Percentiles rank a stretch among this genome's conserved stretches.
Evolutionary conservation across 1,284 basidiomycete genomes (phyloP).

Genomic region (Pascua guehoae): DNA sequence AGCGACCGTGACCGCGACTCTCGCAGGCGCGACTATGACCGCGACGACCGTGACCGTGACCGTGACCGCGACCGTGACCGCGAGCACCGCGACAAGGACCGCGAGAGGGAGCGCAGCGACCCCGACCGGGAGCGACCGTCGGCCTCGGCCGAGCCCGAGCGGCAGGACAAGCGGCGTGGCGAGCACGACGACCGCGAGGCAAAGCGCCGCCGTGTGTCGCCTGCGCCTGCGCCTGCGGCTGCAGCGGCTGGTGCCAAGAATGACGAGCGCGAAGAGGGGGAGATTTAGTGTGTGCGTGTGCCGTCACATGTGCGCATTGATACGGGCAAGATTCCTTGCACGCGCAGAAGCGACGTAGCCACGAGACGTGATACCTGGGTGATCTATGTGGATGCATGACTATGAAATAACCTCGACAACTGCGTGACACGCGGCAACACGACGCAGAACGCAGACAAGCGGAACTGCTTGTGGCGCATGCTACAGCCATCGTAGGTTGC

Average conservation of each 20-base stretch:
- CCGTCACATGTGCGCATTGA: not conserved
- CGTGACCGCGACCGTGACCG: constrained; percentile 24
- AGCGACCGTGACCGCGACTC: constrained; percentile 5
- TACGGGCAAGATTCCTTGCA: too few species aligned
- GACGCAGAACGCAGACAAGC: constrained; percentile 1
- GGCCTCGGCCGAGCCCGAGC: not conserved
- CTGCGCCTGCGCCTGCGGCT: not conserved
- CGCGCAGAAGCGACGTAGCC: too few species aligned
- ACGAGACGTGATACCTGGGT: too few species aligned
- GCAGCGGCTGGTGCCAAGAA: not conserved
- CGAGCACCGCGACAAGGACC: constrained; percentile 14
- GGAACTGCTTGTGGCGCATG: too few species aligned
- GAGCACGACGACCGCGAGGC: constrained; percentile 21
- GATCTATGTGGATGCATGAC: constrained; percentile 10
- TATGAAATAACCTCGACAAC: constrained; percentile 1
- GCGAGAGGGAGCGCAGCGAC: constrained; percentile 12
- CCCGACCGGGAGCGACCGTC: constrained; percentile 8
- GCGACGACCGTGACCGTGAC: constrained; percentile 9
- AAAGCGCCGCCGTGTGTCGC: constrained; percentile 21
- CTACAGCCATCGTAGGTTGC: too few species aligned
- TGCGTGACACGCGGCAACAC: not conserved
- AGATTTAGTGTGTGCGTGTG: constrained; percentile 9
- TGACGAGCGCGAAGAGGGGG: constrained; percentile 18
- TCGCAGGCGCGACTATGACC: constrained; percentile 14
- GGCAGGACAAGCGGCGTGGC: constrained; percentile 1